These are phyloP conservation scores for Cytospora chrysosperma DNA, from an alignment of 2,329 filamentous ascomycete species.

Conservation along the genomic window DNA sequence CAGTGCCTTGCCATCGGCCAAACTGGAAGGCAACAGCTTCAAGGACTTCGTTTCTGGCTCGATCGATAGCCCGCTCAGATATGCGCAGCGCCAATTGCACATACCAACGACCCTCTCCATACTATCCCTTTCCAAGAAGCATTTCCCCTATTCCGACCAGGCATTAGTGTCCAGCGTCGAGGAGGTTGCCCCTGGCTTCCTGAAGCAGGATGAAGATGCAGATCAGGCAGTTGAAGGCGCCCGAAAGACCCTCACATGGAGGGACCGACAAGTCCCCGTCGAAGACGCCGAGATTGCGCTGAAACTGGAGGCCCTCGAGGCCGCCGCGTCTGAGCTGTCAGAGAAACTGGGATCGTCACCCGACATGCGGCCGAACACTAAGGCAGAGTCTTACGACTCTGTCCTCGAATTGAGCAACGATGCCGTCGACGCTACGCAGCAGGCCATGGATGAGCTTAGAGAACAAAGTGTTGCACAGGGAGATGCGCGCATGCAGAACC, in stretches of 20 bases:
- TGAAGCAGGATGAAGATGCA: slow-evolving; percentile 59
- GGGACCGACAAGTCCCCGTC: slow-evolving; percentile 79
- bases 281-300: slow-evolving; percentile 91
- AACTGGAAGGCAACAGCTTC: slow-evolving; percentile 70
- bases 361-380: slow-evolving; percentile 57
- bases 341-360: slow-evolving; percentile 46
- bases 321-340: slow-evolving; percentile 49
- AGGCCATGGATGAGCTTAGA: slow-evolving; percentile 85
- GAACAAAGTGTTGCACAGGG: slow-evolving; percentile 81
- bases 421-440: slow-evolving; percentile 88
- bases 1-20: slow-evolving; percentile 63
- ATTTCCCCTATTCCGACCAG: slow-evolving; percentile 67
- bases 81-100: slow-evolving; percentile 89
- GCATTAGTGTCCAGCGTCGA: slow-evolving; percentile 67
- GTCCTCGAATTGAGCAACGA: slow-evolving; percentile 90
- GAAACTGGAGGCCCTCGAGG: slow-evolving; percentile 69
- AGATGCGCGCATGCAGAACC: slow-evolving; percentile 83
- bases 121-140: slow-evolving; percentile 72
- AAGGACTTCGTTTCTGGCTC: slow-evolving; percentile 83
- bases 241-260: slow-evolving; percentile 80
- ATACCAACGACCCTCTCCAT: slow-evolving; percentile 83
- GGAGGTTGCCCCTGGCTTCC: slow-evolving; percentile 64
- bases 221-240: slow-evolving; percentile 46
- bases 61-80: slow-evolving; percentile 90
- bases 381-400: slow-evolving; percentile 85